Evolutionary conservation across 225 moss, liverwort and hornwort species (phyloP).

Genomic region (Pseudisothecium myosuroides): DNA sequence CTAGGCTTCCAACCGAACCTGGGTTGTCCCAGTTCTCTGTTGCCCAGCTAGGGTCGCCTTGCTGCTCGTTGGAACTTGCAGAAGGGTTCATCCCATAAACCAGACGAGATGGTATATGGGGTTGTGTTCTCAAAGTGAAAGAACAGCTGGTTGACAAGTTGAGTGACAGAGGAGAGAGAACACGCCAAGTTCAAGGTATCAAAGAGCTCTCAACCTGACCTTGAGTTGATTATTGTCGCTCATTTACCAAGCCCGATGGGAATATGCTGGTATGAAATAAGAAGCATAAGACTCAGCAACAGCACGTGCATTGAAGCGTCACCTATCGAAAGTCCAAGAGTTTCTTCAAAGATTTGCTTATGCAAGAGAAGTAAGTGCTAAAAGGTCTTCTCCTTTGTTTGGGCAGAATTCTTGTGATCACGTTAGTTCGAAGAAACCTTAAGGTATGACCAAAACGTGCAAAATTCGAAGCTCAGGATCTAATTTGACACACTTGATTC

Average conservation of each 20-base stretch:
- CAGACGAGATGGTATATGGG: conserved; percentile 31
- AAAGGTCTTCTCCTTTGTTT: background rate
- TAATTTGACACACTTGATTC: background rate
- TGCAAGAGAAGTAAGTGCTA: background rate
- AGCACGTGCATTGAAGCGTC: background rate
- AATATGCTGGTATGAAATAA: background rate
- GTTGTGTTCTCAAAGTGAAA: background rate
- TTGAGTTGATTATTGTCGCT: conserved; percentile 2
- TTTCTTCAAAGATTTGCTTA: background rate
- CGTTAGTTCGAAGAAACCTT: background rate
- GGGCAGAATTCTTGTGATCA: background rate
- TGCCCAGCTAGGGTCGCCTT: conserved; percentile 91
- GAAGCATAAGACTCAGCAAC: background rate
- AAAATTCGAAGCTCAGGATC: background rate
- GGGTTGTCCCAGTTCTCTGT: conserved; percentile 90
- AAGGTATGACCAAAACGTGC: background rate
- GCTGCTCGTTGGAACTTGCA: conserved; percentile 89
- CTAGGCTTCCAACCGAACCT: conserved; percentile 57
- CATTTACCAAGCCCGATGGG: background rate
- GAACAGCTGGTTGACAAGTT: conserved; percentile 43
- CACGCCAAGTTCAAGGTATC: conserved; percentile 41
- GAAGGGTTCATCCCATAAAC: conserved; percentile 99
- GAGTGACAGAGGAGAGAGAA: conserved; percentile 68
- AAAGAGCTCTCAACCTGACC: conserved; percentile 1
- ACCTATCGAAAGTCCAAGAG: background rate